A percentile compares a stretch with the other conserved stretches of the same genome.
phyloP scores from a whole-genome alignment of 2,329 filamentous ascomycete species.

The Aspergillus brasiliensis region DNA sequence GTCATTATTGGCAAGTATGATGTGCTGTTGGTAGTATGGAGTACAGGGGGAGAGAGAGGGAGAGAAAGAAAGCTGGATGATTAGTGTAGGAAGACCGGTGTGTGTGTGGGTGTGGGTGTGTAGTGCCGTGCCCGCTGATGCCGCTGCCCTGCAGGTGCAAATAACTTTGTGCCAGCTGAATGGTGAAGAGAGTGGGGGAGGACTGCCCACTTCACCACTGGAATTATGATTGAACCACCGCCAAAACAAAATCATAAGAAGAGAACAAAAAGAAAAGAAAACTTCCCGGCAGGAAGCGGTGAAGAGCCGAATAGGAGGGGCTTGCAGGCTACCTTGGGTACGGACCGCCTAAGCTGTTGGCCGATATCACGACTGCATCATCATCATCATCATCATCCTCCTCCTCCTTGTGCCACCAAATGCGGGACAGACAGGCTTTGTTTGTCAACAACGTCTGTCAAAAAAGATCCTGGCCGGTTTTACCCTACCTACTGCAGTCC shows the following conservation, averaged over 20 bases:
- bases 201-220: background rate
- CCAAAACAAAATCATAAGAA: too few relatives aligned
- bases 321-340: conserved; percentile 17
- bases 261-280: background rate
- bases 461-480: conserved; percentile 15
- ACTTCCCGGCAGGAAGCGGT: conserved; percentile 18
- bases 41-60: background rate
- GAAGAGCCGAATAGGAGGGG: conserved; percentile 14
- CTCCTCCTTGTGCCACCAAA: background rate
- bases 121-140: conserved; percentile 4
- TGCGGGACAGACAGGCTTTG: conserved; percentile 12
- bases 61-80: background rate
- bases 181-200: background rate
- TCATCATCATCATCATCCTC: too few relatives aligned
- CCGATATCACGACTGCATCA: conserved; percentile 11
- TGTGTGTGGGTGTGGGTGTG: background rate
- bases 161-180: conserved; percentile 2
- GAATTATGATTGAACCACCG: too few relatives aligned
- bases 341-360: conserved; percentile 18
- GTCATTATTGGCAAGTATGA: background rate
- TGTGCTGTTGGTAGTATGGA: conserved; percentile 7
- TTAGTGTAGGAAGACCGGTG: conserved; percentile 7
- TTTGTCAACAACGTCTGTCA: conserved; percentile 19
- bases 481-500: conserved; percentile 16
- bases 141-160: conserved; percentile 8